phyloP scores from a whole-genome alignment of 108 stramenopile species.

The Pseudonitzschia multistriata region DNA sequence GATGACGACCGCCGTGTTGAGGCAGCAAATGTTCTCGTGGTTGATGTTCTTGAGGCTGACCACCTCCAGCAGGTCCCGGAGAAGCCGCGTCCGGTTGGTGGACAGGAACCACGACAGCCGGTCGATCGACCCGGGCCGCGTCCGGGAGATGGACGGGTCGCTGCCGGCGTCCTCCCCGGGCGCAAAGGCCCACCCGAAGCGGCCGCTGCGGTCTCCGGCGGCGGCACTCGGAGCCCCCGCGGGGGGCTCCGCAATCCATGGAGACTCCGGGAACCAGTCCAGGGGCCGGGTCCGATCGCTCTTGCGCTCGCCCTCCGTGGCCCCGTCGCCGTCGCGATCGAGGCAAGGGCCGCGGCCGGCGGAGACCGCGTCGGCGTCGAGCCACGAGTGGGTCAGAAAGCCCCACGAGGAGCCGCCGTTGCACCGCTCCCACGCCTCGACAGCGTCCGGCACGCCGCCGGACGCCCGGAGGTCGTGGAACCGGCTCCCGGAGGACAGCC shows the following conservation, averaged over 20 bases:
- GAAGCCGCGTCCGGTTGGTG: conserved; percentile 50
- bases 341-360: not conserved
- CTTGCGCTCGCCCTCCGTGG: not conserved
- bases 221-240: conserved; percentile 1
- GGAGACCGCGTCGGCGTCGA: conserved; percentile 32
- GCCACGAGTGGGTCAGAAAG: conserved; percentile 65
- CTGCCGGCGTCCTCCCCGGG: conserved; percentile 24
- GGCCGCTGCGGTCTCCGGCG: conserved; percentile 24
- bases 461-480: conserved; percentile 13
- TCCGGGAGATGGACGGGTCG: conserved; percentile 10
- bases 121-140: conserved; percentile 29
- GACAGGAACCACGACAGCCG: conserved; percentile 59
- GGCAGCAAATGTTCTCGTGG: conserved; percentile 91
- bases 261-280: conserved; percentile 51
- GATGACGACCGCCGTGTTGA: conserved; percentile 82
- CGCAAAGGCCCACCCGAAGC: conserved; percentile 50
- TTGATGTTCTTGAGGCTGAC: conserved; percentile 75
- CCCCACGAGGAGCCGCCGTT: conserved; percentile 28
- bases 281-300: conserved; percentile 29
- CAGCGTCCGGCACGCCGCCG: not conserved
- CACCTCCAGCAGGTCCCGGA: conserved; percentile 70
- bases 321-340: not conserved
- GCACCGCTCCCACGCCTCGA: conserved; percentile 18
- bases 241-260: not conserved
- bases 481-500: conserved; percentile 33